Evolutionary conservation across 2,329 filamentous ascomycete species (phyloP).

Genomic region (Aureobasidium leucospermi): DNA sequence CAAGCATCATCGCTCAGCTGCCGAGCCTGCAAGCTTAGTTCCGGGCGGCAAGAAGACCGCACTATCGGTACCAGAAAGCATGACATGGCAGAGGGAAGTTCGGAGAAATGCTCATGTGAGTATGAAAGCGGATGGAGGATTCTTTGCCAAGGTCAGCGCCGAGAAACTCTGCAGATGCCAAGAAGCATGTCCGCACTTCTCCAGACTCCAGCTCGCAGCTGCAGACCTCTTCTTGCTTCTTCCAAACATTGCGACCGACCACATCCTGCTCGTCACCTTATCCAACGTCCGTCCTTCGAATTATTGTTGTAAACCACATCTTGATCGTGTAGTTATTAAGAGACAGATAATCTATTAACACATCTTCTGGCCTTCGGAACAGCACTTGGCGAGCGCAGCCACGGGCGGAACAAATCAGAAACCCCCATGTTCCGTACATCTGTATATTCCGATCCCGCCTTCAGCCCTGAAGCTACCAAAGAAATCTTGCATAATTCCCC

Average conservation of each 20-base stretch:
- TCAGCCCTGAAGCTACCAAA: neutral
- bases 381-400: constrained; percentile 1
- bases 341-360: too few species aligned
- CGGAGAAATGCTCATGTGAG: neutral
- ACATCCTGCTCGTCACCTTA: too few species aligned
- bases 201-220: neutral
- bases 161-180: neutral
- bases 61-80: neutral
- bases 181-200: too few species aligned
- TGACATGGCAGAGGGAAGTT: neutral
- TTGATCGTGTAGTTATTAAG: too few species aligned
- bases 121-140: neutral
- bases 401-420: neutral
- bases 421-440: neutral
- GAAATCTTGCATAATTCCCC: neutral
- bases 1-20: neutral
- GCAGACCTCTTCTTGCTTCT: too few species aligned
- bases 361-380: neutral
- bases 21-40: neutral
- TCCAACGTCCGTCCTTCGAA: too few species aligned
- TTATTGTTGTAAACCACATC: too few species aligned
- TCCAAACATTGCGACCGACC: too few species aligned
- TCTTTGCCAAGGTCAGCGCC: neutral
- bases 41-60: neutral
- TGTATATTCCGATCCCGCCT: neutral